Conservation (phyloP, 2,329 filamentous ascomycete genomes). For the Uncinocarpus reesii region DNA sequence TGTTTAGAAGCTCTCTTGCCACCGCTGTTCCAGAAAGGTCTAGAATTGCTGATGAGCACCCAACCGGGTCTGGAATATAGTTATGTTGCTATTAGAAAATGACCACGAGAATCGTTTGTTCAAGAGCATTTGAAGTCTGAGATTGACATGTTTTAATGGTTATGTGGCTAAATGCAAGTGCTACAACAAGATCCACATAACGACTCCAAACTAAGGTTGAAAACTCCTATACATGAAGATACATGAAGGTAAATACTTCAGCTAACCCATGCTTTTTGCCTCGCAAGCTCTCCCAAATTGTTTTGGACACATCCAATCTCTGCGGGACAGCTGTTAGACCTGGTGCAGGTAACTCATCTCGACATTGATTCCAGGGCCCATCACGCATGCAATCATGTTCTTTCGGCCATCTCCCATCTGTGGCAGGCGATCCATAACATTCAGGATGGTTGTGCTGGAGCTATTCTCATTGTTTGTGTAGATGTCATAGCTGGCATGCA, state of each 20-base stretch:
- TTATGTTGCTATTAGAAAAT: too few relatives aligned
- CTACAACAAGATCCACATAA: too few relatives aligned
- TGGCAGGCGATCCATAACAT: conserved; percentile 2
- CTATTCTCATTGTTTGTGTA: conserved; percentile 8
- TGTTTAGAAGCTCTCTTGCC: too few relatives aligned
- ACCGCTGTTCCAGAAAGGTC: too few relatives aligned
- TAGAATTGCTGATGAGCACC: too few relatives aligned
- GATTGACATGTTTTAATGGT: too few relatives aligned
- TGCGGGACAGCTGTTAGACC: not conserved
- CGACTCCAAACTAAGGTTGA: too few relatives aligned
- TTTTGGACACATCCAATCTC: not conserved
- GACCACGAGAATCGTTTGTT: too few relatives aligned
- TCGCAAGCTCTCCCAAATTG: not conserved
- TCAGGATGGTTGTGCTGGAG: not conserved
- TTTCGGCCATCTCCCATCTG: conserved; percentile 4
- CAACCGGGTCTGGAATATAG: too few relatives aligned
- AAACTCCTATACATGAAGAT: too few relatives aligned
- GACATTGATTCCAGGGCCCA: conserved; percentile 8
- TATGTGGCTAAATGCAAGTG: too few relatives aligned
- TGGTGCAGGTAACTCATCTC: conserved; percentile 7
- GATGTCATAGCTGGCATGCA: conserved; percentile 7
- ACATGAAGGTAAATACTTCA: not conserved
- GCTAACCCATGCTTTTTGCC: not conserved
- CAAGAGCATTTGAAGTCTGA: too few relatives aligned
- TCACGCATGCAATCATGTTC: conserved; percentile 3